Base-by-base conservation (phyloP, 176 grass and related monocot genomes). In the Chrysopogon serrulatus region DNA sequence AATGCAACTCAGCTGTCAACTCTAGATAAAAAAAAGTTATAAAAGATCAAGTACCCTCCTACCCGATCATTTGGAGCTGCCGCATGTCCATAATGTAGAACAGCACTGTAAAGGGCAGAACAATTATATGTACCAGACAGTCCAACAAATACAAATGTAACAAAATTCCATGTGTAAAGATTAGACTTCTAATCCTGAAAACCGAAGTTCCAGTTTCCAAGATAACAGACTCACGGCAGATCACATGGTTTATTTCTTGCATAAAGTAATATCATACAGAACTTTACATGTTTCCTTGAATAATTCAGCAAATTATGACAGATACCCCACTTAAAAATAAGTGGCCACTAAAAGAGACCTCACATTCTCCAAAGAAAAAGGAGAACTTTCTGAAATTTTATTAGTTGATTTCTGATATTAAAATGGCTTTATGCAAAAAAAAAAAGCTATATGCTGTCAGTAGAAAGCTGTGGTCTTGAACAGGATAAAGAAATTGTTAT, bases 1-100 rank as follows among this genome's bases (percentile, higher is more conserved):
- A 89, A 74, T 62, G 67, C 40, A 68, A 81, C 57, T 45, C 68
- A n/a, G n/a, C n/a, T n/a, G n/a, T n/a, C n/a, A 81, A 65, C 19
- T 30, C 43, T n/a, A 81, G 44, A 41, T 67, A 10, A 59, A 78
- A 63, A 82, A 79, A 59, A 64, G 73, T 49, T 30, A 80, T 72
- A 74, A 86, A 86, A 71, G 54, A 78, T 36, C 15, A 27, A 82
- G 33, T 90, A 90, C 93, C 73, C 88, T 76, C 40, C 90, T 92
- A 95, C 93, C 85, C 91, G 81, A 34, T 98, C 96, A 92, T 98
- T 98, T 92, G 96, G 96, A 90, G 96, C 96, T 71, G 91, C 87
- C 0, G 89, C 74, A 68, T 98, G 93, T 51, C 96, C 96, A 90
- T 98, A 98, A 84, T 98, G 96, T 27, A 98, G 96, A 94, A 98